Percentiles rank a stretch among this genome's conserved stretches.
These are phyloP conservation scores for Pleurotus platypus DNA, from an alignment of 768 basidiomycete species.

Conservation along the genomic window DNA sequence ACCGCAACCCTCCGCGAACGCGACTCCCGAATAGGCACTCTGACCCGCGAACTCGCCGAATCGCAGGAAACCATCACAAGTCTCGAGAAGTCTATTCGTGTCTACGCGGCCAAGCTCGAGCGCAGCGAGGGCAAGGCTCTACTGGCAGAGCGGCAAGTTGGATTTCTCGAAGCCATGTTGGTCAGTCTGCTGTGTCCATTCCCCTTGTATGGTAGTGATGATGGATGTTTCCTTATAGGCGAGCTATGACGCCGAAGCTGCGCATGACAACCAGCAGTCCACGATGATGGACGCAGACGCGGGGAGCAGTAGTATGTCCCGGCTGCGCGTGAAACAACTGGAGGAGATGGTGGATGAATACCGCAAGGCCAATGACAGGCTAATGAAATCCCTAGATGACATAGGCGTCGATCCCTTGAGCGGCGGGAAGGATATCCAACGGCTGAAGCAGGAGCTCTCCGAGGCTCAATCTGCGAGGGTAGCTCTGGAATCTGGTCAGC, in stretches of 20 bases:
- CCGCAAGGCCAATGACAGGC: slow-evolving; percentile 41
- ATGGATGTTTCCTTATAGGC: slow-evolving; percentile 32
- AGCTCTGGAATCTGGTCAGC: slow-evolving; percentile 38
- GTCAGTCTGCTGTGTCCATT: slow-evolving; percentile 32
- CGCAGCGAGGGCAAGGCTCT: slow-evolving; percentile 26
- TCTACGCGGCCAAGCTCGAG: slow-evolving; percentile 32
- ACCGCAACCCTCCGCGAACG: slow-evolving; percentile 48
- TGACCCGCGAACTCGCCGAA: slow-evolving; percentile 33
- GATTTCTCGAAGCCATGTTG: slow-evolving; percentile 65
- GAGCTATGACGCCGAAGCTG: slow-evolving; percentile 62
- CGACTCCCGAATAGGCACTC: slow-evolving; percentile 45
- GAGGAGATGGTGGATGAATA: slow-evolving; percentile 54
- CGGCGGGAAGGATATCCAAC: slow-evolving; percentile 21
- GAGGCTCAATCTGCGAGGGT: slow-evolving; percentile 31
- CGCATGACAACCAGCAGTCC: slow-evolving; percentile 19
- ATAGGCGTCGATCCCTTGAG: slow-evolving; percentile 32
- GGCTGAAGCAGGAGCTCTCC: slow-evolving; percentile 35
- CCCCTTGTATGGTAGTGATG: not conserved
- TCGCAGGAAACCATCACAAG: slow-evolving; percentile 25
- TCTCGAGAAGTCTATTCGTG: slow-evolving; percentile 32
- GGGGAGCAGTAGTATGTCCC: slow-evolving; percentile 15
- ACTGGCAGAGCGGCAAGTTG: slow-evolving; percentile 54
- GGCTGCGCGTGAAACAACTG: slow-evolving; percentile 47
- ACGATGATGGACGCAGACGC: slow-evolving; percentile 24
- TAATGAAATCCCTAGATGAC: slow-evolving; percentile 46